phyloP scores from a whole-genome alignment of 2,329 filamentous ascomycete genomes.

The Colletotrichum orbiculare region DNA sequence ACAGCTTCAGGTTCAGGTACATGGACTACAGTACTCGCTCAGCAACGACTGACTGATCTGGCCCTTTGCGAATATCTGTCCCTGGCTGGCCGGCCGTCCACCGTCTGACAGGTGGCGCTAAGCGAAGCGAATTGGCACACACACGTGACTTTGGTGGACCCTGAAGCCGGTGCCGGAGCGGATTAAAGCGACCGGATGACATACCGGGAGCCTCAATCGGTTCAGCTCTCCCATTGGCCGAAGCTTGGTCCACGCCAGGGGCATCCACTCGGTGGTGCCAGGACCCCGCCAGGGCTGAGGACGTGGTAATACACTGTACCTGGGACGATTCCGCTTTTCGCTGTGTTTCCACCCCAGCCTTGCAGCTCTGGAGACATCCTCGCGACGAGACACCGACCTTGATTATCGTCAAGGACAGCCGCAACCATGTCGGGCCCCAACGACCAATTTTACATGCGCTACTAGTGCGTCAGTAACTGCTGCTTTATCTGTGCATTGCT shows the following conservation, averaged over 20 bases:
- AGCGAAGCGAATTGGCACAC: slow-evolving; percentile 38
- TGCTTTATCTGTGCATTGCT: slow-evolving; percentile 31
- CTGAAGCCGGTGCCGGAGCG: slow-evolving; percentile 21
- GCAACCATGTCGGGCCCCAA: slow-evolving; percentile 71
- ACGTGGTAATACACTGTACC: not conserved
- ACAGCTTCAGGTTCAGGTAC: slow-evolving; percentile 10
- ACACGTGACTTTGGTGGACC: slow-evolving; percentile 46
- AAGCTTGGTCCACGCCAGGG: slow-evolving; percentile 14
- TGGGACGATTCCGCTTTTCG: slow-evolving; percentile 29
- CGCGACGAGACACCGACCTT: slow-evolving; percentile 37
- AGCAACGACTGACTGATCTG: slow-evolving; percentile 35
- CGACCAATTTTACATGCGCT: slow-evolving; percentile 94
- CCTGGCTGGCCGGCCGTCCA: slow-evolving; percentile 43
- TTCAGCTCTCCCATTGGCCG: slow-evolving; percentile 23
- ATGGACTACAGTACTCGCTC: slow-evolving; percentile 34
- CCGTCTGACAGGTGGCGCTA: slow-evolving; percentile 54
- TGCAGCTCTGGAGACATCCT: slow-evolving; percentile 35
- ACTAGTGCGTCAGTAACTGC: slow-evolving; percentile 77
- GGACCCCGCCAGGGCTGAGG: slow-evolving; percentile 34
- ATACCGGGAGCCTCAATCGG: not conserved
- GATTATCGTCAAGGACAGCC: slow-evolving; percentile 28
- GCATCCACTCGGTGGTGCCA: not conserved
- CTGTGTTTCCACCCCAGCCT: slow-evolving; percentile 35
- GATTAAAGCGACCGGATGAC: slow-evolving; percentile 27
- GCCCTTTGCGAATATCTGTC: slow-evolving; percentile 51